A percentile compares a stretch with the other conserved stretches of the same genome.
phyloP scores from a whole-genome alignment of 140 eudicot genomes.

The Erigeron philadelphicus region DNA sequence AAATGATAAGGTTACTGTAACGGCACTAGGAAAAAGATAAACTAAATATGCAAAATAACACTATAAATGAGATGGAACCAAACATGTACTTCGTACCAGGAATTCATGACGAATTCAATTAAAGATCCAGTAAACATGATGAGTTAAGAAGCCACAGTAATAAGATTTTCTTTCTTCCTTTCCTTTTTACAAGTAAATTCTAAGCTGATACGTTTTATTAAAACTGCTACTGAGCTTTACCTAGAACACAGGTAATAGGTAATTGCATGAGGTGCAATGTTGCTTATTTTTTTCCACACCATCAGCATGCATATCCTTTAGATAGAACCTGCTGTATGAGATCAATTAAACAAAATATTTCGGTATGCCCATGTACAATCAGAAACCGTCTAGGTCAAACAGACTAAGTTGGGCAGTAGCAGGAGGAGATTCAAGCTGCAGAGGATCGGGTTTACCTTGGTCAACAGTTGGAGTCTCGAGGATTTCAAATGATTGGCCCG shows the following conservation, averaged over 20 bases:
- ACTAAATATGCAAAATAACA: neutral
- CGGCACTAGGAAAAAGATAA: neutral
- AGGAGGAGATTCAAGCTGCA: conserved; percentile 61
- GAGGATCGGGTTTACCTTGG: conserved; percentile 66
- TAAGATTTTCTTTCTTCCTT: neutral
- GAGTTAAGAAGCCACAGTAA: conserved; percentile 20
- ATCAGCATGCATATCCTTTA: conserved; percentile 41
- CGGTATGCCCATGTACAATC: conserved; percentile 50
- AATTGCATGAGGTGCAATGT: conserved; percentile 33
- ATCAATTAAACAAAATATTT: conserved; percentile 55
- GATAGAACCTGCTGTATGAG: conserved; percentile 93
- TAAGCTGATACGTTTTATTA: conserved; percentile 17
- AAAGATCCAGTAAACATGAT: neutral
- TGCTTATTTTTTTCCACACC: conserved; percentile 44
- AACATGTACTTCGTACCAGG: neutral
- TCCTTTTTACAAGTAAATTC: conserved; percentile 10
- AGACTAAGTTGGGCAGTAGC: conserved; percentile 53
- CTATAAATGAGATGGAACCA: neutral
- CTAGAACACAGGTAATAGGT: conserved; percentile 21
- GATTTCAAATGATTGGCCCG: conserved; percentile 46
- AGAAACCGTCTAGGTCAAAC: conserved; percentile 85
- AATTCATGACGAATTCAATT: neutral
- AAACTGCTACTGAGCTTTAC: conserved; percentile 28
- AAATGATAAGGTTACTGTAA: neutral
- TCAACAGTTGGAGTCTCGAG: conserved; percentile 50